Evolutionary conservation across 2,329 filamentous ascomycete genomes (phyloP), one percentile per base, ranked within the genome.

Genomic region (Graphilbum ipis-grandicollis): DNA sequence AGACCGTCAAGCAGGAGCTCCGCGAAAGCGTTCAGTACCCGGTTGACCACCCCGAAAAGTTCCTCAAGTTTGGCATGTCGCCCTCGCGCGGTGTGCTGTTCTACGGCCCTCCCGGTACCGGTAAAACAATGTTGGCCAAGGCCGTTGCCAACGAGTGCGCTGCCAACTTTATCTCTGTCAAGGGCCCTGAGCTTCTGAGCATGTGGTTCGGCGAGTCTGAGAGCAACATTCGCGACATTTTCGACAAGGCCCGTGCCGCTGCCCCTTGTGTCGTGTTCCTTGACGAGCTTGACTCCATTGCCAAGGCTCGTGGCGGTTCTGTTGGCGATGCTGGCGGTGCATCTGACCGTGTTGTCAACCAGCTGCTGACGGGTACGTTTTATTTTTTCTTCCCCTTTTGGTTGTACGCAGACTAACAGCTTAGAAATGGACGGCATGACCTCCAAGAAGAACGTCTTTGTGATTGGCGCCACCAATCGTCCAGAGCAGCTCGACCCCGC

Each of bases 181-280:
- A 98, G 75, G 90, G 90, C 43, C 92, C 90, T 40, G 90, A 98
- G 60, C 71, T 98, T 52, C 75, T 98, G 51, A 94, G 85, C 59
- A 98, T 98, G 90, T 98, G 90, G 90, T 98, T 98, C 55, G 90
- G 90, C 77, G 90, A 98, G 66, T 98, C 90, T 38, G 92, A 98
- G 66, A 93, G 84, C 75, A 98, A 98, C 65, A 96, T 98, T 47
- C 83, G 90, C 56, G 90, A 98, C 58, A 98, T 98, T 52, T 98
- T 98, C 60, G 90, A 98, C 75, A 98, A 96, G 75, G 90, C 90
- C 46, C 84, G 90, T 56, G 92, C 90, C 44, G 90, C 92, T 43
- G 90, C 90, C 51, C 90, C 90, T 62, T 98, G 92, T 52, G 83
- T 98, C 44, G 90, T 98, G 50, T 98, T 98, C 79, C 72, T 98